Evolutionary conservation across 495 filamentous ascomycete genomes (phyloP), one percentile per base, ranked within the genome.

Genomic region (Neurospora tetrasperma): DNA sequence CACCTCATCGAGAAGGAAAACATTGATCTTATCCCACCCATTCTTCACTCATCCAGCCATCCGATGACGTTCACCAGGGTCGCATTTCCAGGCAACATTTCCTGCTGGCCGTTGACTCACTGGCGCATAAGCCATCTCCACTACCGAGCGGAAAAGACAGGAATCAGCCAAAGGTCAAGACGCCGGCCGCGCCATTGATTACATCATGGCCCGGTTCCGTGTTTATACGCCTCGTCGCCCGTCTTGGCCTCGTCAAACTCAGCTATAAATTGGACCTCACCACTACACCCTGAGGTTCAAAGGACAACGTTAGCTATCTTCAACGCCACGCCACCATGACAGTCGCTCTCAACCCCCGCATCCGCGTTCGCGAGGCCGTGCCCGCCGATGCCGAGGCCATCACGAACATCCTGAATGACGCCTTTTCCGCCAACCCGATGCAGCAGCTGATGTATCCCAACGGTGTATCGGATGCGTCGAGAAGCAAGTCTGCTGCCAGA

Each of bases 341-440:
- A n/a, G 42, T 68, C 16, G 27, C 72, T 42, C 8, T 44, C 11
- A 75, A 74, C 4, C 73, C 75, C 59, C 74, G 72, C 23, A 59
- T 81, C 66, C 73, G 77, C 27, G 42, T 80, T 69, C 80, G 80
- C 23, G 73, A 76, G 23, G 78, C 77, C 38, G 70, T 43, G 5
- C 73, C 41, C 23, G 78, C 77, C 20, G 79, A 81, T 42, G 20
- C 71, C 16, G 66, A 71, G 0, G 62, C 48, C 12, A 69, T 80
- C 6, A 42, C 69, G 23, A 74, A 76, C n/a, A 71, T 79, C 43
- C n/a, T 77, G 39, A 75, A 69, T 16, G 71, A 31, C 4, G 78
- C 76, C 0, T 81, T 81, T 41, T 75, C 69, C 2, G 38, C 73
- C n/a, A 72, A 74, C 42, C 27, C 77, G 44, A 78, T 80, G 72